Base-by-base conservation (phyloP, 2,329 filamentous ascomycete genomes). In the Triangularia verruculosa region DNA sequence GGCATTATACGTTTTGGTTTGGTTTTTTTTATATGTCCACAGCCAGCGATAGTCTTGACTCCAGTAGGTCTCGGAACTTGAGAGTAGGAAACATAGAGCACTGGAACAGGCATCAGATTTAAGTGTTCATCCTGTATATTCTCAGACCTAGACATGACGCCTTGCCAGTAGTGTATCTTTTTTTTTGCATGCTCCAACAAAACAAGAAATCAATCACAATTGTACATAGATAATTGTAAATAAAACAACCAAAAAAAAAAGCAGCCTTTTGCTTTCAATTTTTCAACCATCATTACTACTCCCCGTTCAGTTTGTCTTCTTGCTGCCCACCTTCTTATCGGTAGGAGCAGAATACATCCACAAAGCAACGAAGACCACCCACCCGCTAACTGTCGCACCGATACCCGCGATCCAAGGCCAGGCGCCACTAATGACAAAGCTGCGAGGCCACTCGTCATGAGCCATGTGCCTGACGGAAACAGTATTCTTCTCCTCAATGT, bases 341-440 rank as follows among this genome's bases (percentile, higher is more conserved):
- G 74, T 72, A 1, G 84, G 84, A 5, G 80, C 80, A 72, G 83
- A 86, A 72, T 84, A 99, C 77, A 99, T 81, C 95, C 95, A 99
- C 34, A 98, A 72, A 13, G 87, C 86, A 59, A 93, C 91, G 78
- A 99, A 98, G 0, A 81, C 86, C 67, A 98, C 69, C 85, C 93
- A 99, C 7, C 93, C 95, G 11, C 81, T 82, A 61, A 97, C 85
- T 1, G 96, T 97, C 57, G 89, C 89, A 74, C 86, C 90, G 65
- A 98, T 91, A 64, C 95, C 94, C 0, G 89, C 84, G 73, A 99
- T 91, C 92, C 94, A 98, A 11, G 94, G 92, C 91, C 92, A 98
- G 2, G 93, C 94, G 51, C 89, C 93, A 66, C 86, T 91, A 75
- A 99, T 99, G 74, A 85, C 86, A 80, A 88, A 98, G 77, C 91